Percentiles rank a stretch among this genome's conserved stretches.
Evolutionary conservation across 1,139 yeast species (phyloP).

Genomic region (Hyphopichia burtonii): DNA sequence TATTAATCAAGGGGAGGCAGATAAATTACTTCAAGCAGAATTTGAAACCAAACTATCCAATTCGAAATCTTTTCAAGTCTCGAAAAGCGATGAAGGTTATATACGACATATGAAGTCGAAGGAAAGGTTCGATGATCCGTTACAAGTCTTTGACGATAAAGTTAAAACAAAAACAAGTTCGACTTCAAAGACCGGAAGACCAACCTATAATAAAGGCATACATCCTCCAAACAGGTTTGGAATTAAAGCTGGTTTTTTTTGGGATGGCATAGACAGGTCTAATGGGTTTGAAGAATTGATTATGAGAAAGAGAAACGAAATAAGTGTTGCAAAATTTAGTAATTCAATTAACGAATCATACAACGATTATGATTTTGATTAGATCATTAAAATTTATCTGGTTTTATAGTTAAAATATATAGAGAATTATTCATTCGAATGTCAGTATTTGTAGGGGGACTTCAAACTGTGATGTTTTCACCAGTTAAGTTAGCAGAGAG

Average conservation of each 20-base stretch:
- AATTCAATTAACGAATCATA: slow-evolving; percentile 3
- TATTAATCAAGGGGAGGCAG: slow-evolving; percentile 25
- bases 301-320: slow-evolving; percentile 54
- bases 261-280: slow-evolving; percentile 94
- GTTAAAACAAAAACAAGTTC: slow-evolving; percentile 28
- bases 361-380: slow-evolving; percentile 9
- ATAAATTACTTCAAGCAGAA: slow-evolving; percentile 49
- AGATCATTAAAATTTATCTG: no score
- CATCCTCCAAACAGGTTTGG: slow-evolving; percentile 71
- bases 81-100: slow-evolving; percentile 36
- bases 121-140: slow-evolving; percentile 68
- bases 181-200: slow-evolving; percentile 18
- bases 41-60: slow-evolving; percentile 33
- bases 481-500: no score
- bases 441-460: no score
- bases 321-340: slow-evolving; percentile 21
- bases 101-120: slow-evolving; percentile 32
- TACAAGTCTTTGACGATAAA: slow-evolving; percentile 38
- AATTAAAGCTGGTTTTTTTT: slow-evolving; percentile 74
- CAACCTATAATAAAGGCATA: slow-evolving; percentile 44
- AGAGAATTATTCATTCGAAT: no score
- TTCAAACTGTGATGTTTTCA: no score
- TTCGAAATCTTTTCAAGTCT: slow-evolving; percentile 25
- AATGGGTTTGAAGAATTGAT: slow-evolving; percentile 82
- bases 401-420: no score